These are phyloP conservation scores for Ascochyta rabiei DNA, from an alignment of 2,329 filamentous ascomycete species.

Conservation along the genomic window DNA sequence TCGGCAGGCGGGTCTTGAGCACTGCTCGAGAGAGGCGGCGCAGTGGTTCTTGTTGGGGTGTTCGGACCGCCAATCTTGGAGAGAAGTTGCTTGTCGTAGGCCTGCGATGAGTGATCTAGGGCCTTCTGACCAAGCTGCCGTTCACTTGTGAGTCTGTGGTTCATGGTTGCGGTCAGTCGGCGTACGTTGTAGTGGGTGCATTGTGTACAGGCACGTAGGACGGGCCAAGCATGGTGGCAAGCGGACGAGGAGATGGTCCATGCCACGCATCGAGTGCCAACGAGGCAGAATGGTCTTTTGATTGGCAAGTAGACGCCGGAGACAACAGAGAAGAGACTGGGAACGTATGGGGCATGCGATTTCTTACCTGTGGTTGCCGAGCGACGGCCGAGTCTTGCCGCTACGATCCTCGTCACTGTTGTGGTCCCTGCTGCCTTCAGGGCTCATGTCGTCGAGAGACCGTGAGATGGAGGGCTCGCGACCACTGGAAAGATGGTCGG, in stretches of 20 bases:
- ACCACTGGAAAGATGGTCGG: slow-evolving; percentile 40
- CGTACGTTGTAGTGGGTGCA: slow-evolving; percentile 1
- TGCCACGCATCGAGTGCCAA: slow-evolving; percentile 4
- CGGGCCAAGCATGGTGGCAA: slow-evolving; percentile 2
- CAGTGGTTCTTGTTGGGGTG: slow-evolving; percentile 56
- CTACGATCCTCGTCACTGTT: slow-evolving; percentile 48
- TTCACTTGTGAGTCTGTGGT: slow-evolving; percentile 62
- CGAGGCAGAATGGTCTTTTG: slow-evolving; percentile 4
- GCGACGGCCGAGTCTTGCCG: slow-evolving; percentile 41
- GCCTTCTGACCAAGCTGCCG: slow-evolving; percentile 63
- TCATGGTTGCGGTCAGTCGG: slow-evolving; percentile 24
- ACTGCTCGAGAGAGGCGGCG: slow-evolving; percentile 40
- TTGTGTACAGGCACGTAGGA: slow-evolving; percentile 7
- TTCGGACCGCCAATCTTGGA: slow-evolving; percentile 67
- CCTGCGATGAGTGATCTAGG: slow-evolving; percentile 64
- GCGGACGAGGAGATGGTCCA: slow-evolving; percentile 1
- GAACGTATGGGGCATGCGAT: slow-evolving; percentile 8
- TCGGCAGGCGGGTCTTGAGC: slow-evolving; percentile 45
- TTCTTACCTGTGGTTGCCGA: slow-evolving; percentile 53
- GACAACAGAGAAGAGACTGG: slow-evolving; percentile 1
- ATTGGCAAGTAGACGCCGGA: slow-evolving; percentile 5
- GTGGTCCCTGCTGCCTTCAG: slow-evolving; percentile 37
- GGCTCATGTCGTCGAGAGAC: slow-evolving; percentile 46
- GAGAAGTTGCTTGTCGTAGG: slow-evolving; percentile 66
- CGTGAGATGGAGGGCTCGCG: slow-evolving; percentile 50